Evolutionary conservation across 345 rosid species (phyloP), one percentile per base, ranked within the genome.

Genomic region (Salix viminalis): DNA sequence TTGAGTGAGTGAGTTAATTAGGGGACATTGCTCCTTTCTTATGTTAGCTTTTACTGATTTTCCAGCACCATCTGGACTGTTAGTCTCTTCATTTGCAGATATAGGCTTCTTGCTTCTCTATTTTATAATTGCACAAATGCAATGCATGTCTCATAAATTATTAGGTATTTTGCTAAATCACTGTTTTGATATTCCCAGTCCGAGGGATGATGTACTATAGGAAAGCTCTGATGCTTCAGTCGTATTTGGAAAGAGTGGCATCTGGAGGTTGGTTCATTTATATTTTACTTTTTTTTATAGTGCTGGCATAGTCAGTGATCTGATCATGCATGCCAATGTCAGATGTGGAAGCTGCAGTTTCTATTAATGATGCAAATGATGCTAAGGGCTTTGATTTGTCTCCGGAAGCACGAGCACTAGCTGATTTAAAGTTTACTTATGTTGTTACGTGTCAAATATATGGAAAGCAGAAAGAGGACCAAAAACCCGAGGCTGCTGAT

Each of bases 141-240:
- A 41, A 39, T 69, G 13, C 26, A 23, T 44, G 1, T 14, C 19
- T 72, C 23, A 30, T 46, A 65, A 30, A 46, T 21, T 18, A 19
- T 21, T 21, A 13, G 54, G 13, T 66, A 65, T 74, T 67, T 26
- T 60, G 34, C 69, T 71, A 4, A 46, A 69, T 48, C 64, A 42
- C 39, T 42, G 42, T 39, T 50, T 73, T 81, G 79, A 21, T 62
- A 67, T 77, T 61, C 86, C 77, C 90, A 95, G 99, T 95, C 84
- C 99, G 99, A 70, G 99, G 99, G 73, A 95, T 95, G 99, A 95
- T 95, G 99, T 95, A 95, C 87, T 95, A 95, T 67, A 91, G 99
- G 83, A 95, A 93, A 80, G 98, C 99, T 69, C 88, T 95, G 71
- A 91, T 95, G 97, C 99, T 95, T 84, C 99, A 91, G 73, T 79